Conservation (phyloP, 2,329 filamentous ascomycete species). For the Lachnellula arida region DNA sequence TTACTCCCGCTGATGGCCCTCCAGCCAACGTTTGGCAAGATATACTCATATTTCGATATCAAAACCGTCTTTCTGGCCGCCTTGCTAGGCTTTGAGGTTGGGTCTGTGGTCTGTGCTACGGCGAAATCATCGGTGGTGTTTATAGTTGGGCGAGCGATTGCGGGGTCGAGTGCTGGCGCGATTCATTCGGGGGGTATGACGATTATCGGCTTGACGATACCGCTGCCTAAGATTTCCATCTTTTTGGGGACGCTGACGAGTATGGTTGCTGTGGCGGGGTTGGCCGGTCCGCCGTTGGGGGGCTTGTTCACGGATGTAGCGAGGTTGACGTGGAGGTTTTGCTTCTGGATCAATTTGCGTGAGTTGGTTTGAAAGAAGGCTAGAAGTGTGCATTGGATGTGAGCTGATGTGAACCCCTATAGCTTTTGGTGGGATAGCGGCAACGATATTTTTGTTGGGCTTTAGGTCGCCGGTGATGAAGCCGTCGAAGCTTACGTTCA, state of each 20-base stretch:
- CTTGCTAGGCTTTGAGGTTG: constrained; percentile 26
- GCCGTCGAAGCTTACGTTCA: constrained; percentile 32
- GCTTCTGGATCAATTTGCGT: constrained; percentile 18
- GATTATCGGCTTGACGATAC: constrained; percentile 30
- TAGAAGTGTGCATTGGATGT: constrained; percentile 24
- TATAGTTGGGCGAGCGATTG: constrained; percentile 31
- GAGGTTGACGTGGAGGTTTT: constrained; percentile 14
- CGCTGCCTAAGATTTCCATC: constrained; percentile 2
- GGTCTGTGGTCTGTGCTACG: constrained; percentile 25
- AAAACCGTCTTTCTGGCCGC: constrained; percentile 18
- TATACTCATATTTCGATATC: constrained; percentile 21
- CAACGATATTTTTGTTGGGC: constrained; percentile 34
- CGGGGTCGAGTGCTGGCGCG: constrained; percentile 24
- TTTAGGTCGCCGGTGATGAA: constrained; percentile 32
- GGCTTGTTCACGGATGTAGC: constrained; percentile 28
- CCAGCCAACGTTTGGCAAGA: constrained; percentile 19
- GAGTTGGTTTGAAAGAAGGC: constrained; percentile 25
- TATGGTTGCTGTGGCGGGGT: constrained; percentile 12
- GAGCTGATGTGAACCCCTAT: not conserved
- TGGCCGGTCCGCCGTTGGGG: constrained; percentile 30
- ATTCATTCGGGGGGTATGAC: constrained; percentile 36
- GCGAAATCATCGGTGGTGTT: constrained; percentile 27
- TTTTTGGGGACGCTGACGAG: constrained; percentile 3
- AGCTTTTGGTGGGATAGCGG: constrained; percentile 33
- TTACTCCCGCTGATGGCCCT: constrained; percentile 31